Conservation (phyloP, 306 rosid genomes). For the Vachellia collinsii region DNA sequence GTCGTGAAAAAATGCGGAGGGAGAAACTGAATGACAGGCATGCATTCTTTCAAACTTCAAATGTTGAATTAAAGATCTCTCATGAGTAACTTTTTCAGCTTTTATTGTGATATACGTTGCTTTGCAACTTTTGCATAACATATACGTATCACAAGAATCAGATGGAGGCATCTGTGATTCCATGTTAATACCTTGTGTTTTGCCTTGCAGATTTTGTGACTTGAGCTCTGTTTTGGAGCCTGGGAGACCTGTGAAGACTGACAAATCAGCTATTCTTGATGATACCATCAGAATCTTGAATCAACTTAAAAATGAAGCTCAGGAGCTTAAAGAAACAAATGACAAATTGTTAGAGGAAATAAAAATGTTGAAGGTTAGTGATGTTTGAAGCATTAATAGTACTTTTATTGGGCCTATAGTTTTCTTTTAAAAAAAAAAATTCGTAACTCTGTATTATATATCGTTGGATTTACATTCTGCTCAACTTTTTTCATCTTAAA, state of each 20-base stretch:
- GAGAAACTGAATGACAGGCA: constrained; percentile 89
- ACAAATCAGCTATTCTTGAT: constrained; percentile 81
- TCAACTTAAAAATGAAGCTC: constrained; percentile 75
- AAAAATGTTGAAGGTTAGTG: constrained; percentile 71
- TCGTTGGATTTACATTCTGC: not conserved
- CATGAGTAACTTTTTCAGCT: not conserved
- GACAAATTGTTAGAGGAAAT: constrained; percentile 78
- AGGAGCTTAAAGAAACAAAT: constrained; percentile 77
- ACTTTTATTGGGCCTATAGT: not conserved
- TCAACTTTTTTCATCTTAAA: constrained; percentile 15
- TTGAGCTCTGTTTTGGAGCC: constrained; percentile 85
- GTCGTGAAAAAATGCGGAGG: constrained; percentile 90
- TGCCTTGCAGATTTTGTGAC: constrained; percentile 36
- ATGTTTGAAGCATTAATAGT: constrained; percentile 25
- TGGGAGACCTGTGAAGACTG: constrained; percentile 70
- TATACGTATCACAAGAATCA: not conserved
- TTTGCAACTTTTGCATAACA: constrained; percentile 19
- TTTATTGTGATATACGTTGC: not conserved
- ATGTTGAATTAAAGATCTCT: constrained; percentile 4
- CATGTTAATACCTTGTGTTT: constrained; percentile 27
- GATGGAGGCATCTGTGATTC: constrained; percentile 5
- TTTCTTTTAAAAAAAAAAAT: not conserved
- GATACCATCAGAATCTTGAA: constrained; percentile 81
- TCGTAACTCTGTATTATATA: constrained; percentile 1
- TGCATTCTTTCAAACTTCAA: constrained; percentile 26